Conservation (phyloP, 257 asterid genomes). For the Gentiana dahurica region DNA sequence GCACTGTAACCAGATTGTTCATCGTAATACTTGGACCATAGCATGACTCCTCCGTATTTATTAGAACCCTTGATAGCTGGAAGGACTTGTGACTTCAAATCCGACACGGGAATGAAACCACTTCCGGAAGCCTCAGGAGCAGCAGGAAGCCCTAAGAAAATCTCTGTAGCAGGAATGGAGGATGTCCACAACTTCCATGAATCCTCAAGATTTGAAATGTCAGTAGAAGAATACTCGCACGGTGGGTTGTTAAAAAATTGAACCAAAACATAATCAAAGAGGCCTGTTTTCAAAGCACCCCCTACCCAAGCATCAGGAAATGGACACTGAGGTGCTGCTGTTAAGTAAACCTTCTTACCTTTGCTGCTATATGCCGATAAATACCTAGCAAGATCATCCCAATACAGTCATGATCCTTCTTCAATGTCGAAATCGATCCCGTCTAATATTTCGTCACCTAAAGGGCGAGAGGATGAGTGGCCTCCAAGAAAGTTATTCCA, state of each 20-base stretch:
- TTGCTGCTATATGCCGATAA: slow-evolving; percentile 20
- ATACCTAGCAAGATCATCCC: slow-evolving; percentile 31
- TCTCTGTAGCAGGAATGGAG: slow-evolving; percentile 9
- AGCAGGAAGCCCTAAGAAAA: slow-evolving; percentile 20
- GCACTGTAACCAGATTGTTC: slow-evolving; percentile 21
- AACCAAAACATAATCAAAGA: slow-evolving; percentile 42
- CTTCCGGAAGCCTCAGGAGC: slow-evolving; percentile 22
- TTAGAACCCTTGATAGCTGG: slow-evolving; percentile 12
- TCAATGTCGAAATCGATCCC: slow-evolving; percentile 41
- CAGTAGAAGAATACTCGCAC: slow-evolving; percentile 18
- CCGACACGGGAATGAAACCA: slow-evolving; percentile 17
- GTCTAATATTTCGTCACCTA: slow-evolving; percentile 30
- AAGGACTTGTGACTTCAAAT: slow-evolving; percentile 12
- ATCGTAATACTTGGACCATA: slow-evolving; percentile 23
- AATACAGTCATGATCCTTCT: slow-evolving; percentile 31
- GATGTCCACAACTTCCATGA: slow-evolving; percentile 23
- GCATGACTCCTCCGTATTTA: slow-evolving; percentile 21
- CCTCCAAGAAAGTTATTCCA: slow-evolving; percentile 42
- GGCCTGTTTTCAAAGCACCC: slow-evolving; percentile 26
- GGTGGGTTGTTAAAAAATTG: slow-evolving; percentile 41
- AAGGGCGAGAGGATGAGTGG: slow-evolving; percentile 22
- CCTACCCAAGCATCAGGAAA: slow-evolving; percentile 8
- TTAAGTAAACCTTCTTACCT: slow-evolving; percentile 38
- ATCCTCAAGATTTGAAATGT: slow-evolving; percentile 11
- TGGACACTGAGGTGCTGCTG: no score